Evolutionary conservation across 352 stramenopile species (phyloP).

Genomic region (Thraustochytrium striatum): DNA sequence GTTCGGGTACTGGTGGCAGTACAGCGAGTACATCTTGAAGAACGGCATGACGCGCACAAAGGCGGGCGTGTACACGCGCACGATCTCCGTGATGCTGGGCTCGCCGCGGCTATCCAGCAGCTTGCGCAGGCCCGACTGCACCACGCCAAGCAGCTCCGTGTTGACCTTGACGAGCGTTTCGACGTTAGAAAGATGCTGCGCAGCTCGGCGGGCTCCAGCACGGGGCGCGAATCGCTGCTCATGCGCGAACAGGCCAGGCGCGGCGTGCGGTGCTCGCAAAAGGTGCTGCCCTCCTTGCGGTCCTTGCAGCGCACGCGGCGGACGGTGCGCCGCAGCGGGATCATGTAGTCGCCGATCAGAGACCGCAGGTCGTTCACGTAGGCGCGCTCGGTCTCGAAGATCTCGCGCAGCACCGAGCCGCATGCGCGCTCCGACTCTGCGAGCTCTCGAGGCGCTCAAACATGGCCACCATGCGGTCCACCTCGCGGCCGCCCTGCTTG

Average conservation of each 20-base stretch:
- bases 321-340: slow-evolving; percentile 35
- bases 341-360: slow-evolving; percentile 40
- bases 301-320: slow-evolving; percentile 43
- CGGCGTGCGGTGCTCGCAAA: slow-evolving; percentile 34
- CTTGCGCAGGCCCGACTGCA: slow-evolving; percentile 6
- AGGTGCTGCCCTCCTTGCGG: neutral
- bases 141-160: slow-evolving; percentile 40
- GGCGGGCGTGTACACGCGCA: slow-evolving; percentile 43
- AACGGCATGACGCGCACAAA: slow-evolving; percentile 50
- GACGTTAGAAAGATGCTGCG: slow-evolving; percentile 49
- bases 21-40: slow-evolving; percentile 51
- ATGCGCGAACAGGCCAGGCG: neutral
- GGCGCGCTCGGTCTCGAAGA: slow-evolving; percentile 43
- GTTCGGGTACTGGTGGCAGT: slow-evolving; percentile 45
- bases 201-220: slow-evolving; percentile 34
- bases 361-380: slow-evolving; percentile 45
- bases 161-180: slow-evolving; percentile 50
- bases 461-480: neutral
- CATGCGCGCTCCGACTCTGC: neutral
- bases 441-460: neutral
- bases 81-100: slow-evolving; percentile 26
- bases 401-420: slow-evolving; percentile 29
- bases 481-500: neutral
- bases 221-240: slow-evolving; percentile 2
- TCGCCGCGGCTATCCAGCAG: neutral